Evolutionary conservation across 78 protist genomes (phyloP), one percentile per base, ranked within the genome.

Genomic region (Trichosphaerium sp.): DNA sequence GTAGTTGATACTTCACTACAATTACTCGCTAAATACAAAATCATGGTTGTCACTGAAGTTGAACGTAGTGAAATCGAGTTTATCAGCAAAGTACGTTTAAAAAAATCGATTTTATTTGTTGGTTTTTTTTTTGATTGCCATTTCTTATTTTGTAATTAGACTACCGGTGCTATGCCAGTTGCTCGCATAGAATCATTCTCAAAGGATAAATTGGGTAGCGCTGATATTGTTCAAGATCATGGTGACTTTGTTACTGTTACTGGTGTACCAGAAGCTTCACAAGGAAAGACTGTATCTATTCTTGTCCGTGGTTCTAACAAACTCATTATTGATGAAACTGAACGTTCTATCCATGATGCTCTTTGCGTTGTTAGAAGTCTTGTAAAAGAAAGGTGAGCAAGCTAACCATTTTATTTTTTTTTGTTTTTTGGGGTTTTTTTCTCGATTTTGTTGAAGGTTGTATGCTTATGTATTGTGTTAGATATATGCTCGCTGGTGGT

Each of bases 321-420:
- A 70, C 76, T 94, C 35, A 80, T 94, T 15, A 54, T 92, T 23
- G 99, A 87, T 42, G 99, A 97, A 80, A 84, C 94, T 32, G 98
- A 95, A 34, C 88, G 99, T 28, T 92, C 98, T 3, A 8, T 97
- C 59, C 99, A 97, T 78, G 99, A 97, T 67, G 97, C 99, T 6
- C 90, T 97, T 49, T 97, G 99, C 60, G 99, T 98, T 56, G 80
- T 96, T 49, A 91, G 99, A 38, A 83, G 94, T 41, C 82, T 98
- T 25, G 98, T 98, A 51, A 98, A 96, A 88, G 72, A 80, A 81
- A 65, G 70, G 62, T 81, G 3, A 21, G 52, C 52, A 6, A 4
- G 3, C 0, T 15, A 40, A 8, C 67, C 38, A 0, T 11, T 26
- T 11, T 7, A 12, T 61, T 28, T 28, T 61, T 15, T 61, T 0